Base-by-base conservation (phyloP, 2,329 filamentous ascomycete species). In the Colletotrichum shisoi region DNA sequence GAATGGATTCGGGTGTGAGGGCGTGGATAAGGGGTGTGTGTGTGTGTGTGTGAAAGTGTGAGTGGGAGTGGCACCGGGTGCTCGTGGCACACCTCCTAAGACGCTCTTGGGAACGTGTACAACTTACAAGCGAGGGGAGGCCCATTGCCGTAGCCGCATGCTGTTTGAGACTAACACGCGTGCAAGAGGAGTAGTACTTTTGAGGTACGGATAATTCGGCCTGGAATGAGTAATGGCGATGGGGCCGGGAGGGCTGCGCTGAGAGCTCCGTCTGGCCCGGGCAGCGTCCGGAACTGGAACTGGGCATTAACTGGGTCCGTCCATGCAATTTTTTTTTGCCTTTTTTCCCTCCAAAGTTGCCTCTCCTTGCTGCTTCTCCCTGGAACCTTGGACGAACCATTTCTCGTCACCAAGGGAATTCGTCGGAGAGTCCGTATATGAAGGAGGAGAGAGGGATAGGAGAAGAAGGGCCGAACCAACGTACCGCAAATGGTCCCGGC, bases 231-330 rank as follows among this genome's bases (percentile, higher is more conserved):
- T 68, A 68, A 68, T 65, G 65, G 57, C 19, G 27, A 65, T 68
- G 65, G 65, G 62, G 46, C 65, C 65, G 49, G 54, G 54, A 51
- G 65, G 61, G 24, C 19, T 59, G 62, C 54, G 61, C 65, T 56
- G 49, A 24, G 61, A 68, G 65, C 65, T 68, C 65, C 65, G 65
- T 65, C 61, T 68, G 65, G 65, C 56, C 65, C 65, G 65, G 61
- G 63, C 62, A 57, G 61, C 44, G 49, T 57, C 61, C 65, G 65
- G 65, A 31, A 68, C 65, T 59, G 48, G 65, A 39, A 68, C 65
- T 64, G 54, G 65, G 65, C 65, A 65, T 68, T 65, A 65, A 68
- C 60, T 64, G 65, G 65, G 65, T 21, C 61, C 49, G 15, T 59
- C 46, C 54, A 60, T 60, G 54, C 49, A 60, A 60, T 65, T 60